Conservation (phyloP, 208 protist genomes). For the Acanthamoeba divionensis region DNA sequence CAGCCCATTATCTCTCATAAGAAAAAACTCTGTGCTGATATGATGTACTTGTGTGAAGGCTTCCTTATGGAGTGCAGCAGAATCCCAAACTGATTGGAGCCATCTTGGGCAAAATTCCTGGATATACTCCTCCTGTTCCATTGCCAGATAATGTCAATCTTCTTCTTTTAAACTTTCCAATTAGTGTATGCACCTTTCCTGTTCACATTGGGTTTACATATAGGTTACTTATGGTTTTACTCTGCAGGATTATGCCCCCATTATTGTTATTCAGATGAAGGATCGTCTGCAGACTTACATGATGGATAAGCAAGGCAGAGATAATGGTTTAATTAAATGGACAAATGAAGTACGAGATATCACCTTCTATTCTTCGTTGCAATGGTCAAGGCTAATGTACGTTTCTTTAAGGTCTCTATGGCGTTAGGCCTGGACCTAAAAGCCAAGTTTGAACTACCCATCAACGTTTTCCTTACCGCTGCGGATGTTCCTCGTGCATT, state of each 20-base stretch:
- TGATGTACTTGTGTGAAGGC: background rate
- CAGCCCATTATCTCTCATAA: background rate
- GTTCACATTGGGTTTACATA: background rate
- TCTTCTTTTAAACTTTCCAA: slow-evolving; percentile 18
- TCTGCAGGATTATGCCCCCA: background rate
- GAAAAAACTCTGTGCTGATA: background rate
- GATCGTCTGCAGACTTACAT: slow-evolving; percentile 25
- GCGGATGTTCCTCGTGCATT: background rate
- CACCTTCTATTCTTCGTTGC: too few species aligned
- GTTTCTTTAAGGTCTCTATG: slow-evolving; percentile 22
- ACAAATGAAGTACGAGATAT: too few species aligned
- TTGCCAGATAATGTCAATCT: background rate
- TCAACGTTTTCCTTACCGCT: background rate
- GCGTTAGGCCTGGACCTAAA: background rate
- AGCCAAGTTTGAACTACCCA: background rate
- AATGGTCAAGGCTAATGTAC: too few species aligned
- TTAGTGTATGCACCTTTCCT: background rate
- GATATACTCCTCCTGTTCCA: background rate
- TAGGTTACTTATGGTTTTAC: background rate
- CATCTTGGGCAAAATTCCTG: slow-evolving; percentile 5
- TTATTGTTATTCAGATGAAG: slow-evolving; percentile 14
- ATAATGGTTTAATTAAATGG: slow-evolving; percentile 10
- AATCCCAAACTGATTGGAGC: slow-evolving; percentile 2
- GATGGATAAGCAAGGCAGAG: slow-evolving; percentile 3
- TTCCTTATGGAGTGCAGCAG: background rate